Conservation (phyloP, 805 yeast genomes). For the Pichia sporocuriosa region DNA sequence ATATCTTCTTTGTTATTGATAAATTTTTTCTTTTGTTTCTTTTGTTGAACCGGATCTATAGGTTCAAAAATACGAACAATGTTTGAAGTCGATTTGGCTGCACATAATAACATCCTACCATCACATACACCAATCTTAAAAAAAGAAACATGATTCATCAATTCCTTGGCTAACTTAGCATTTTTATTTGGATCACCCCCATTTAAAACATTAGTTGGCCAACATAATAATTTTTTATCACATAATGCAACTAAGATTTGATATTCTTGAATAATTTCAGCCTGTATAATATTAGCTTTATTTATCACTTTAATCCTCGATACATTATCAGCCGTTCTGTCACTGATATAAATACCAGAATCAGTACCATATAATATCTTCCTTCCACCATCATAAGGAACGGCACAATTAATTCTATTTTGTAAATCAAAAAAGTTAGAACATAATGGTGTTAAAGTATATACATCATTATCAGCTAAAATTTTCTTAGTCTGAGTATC, state of each 20-base stretch:
- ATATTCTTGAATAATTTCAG: conserved; percentile 88
- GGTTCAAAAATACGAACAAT: conserved; percentile 83
- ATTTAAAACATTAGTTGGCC: conserved; percentile 63
- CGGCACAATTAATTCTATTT: conserved; percentile 82
- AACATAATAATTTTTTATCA: conserved; percentile 74
- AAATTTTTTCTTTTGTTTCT: conserved; percentile 62
- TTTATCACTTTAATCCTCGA: conserved; percentile 58
- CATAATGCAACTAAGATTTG: conserved; percentile 72
- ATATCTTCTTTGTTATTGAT: conserved; percentile 69
- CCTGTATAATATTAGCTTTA: conserved; percentile 73
- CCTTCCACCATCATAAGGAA: conserved; percentile 91
- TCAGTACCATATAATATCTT: conserved; percentile 88
- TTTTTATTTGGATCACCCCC: conserved; percentile 43
- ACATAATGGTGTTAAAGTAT: conserved; percentile 67
- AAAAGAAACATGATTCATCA: conserved; percentile 81
- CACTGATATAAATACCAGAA: conserved; percentile 80
- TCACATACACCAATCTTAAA: conserved; percentile 91
- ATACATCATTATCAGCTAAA: conserved; percentile 68
- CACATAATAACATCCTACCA: conserved; percentile 82
- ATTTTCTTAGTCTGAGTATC: conserved; percentile 72
- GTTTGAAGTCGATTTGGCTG: conserved; percentile 79
- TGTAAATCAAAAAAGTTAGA: conserved; percentile 67
- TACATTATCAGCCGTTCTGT: conserved; percentile 46
- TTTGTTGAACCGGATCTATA: conserved; percentile 58
- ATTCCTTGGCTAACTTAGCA: conserved; percentile 63